phyloP scores from a whole-genome alignment of 257 asterid genomes.

The Galeopsis tetrahit region DNA sequence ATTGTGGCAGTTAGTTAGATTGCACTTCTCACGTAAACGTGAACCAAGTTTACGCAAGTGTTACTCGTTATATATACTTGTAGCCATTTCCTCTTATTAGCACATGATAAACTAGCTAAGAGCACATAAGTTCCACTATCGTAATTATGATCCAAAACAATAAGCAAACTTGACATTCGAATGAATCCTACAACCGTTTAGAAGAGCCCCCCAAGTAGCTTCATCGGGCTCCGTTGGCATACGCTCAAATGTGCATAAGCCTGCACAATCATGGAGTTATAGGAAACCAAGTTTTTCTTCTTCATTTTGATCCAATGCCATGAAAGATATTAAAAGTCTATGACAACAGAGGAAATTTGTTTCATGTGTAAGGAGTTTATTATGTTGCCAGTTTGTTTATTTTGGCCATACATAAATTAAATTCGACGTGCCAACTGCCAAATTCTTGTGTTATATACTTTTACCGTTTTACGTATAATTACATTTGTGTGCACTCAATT shows the following conservation, averaged over 20 bases:
- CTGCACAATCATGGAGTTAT: constrained; percentile 63
- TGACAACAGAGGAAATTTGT: constrained; percentile 34
- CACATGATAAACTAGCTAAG: constrained; percentile 62
- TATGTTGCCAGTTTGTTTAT: neutral
- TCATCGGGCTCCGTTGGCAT: constrained; percentile 79
- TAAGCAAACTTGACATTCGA: constrained; percentile 68
- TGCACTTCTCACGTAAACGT: no score
- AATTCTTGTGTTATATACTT: no score
- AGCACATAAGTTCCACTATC: constrained; percentile 80
- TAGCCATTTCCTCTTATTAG: constrained; percentile 61
- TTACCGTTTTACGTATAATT: no score
- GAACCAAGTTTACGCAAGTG: no score
- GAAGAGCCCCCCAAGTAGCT: constrained; percentile 82
- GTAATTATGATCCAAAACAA: constrained; percentile 59
- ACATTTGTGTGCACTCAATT: no score
- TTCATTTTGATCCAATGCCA: constrained; percentile 62
- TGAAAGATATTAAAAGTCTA: constrained; percentile 59
- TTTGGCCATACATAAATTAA: no score
- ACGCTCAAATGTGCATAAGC: constrained; percentile 80
- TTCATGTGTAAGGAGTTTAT: constrained; percentile 12
- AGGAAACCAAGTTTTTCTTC: constrained; percentile 66
- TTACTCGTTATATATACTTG: constrained; percentile 72
- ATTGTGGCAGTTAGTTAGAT: no score
- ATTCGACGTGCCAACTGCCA: no score
- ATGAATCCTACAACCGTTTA: constrained; percentile 74